These are phyloP conservation scores for Candida ficus DNA, from an alignment of 805 yeast species.

Conservation along the genomic window DNA sequence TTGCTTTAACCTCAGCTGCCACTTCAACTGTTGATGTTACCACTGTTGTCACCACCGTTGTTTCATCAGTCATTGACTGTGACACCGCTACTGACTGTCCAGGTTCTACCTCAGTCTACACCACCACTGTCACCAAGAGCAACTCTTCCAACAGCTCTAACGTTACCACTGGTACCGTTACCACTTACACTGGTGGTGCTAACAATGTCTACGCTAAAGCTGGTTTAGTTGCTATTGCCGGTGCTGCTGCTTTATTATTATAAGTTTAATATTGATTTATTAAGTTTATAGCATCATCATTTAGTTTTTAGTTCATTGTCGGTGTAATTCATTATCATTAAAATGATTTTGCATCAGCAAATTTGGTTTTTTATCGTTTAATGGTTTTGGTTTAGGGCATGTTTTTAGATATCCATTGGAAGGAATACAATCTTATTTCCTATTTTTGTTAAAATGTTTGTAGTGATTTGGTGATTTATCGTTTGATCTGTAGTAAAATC, in stretches of 20 bases:
- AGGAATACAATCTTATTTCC: too few relatives aligned
- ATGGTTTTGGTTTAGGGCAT: too few relatives aligned
- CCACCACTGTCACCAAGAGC: neutral
- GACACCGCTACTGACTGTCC: constrained; percentile 14
- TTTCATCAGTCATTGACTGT: constrained; percentile 13
- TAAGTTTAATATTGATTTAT: constrained; percentile 12
- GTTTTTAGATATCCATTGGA: too few relatives aligned
- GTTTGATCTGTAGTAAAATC: too few relatives aligned
- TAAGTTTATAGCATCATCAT: neutral
- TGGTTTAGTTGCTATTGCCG: constrained; percentile 28
- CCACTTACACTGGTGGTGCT: constrained; percentile 28
- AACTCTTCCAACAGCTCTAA: constrained; percentile 14
- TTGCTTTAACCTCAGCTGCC: constrained; percentile 23
- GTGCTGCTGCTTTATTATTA: constrained; percentile 26
- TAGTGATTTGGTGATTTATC: too few relatives aligned
- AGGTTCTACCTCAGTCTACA: constrained; percentile 3
- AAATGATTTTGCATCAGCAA: too few relatives aligned
- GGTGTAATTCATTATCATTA: too few relatives aligned
- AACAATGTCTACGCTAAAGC: constrained; percentile 21
- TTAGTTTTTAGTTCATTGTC: too few relatives aligned
- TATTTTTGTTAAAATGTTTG: too few relatives aligned
- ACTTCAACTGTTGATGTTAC: constrained; percentile 13
- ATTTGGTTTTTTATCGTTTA: too few relatives aligned
- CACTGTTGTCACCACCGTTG: constrained; percentile 6
- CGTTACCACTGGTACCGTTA: constrained; percentile 21